Conservation (phyloP, 2,329 filamentous ascomycete genomes). For the Ascochyta rabiei region DNA sequence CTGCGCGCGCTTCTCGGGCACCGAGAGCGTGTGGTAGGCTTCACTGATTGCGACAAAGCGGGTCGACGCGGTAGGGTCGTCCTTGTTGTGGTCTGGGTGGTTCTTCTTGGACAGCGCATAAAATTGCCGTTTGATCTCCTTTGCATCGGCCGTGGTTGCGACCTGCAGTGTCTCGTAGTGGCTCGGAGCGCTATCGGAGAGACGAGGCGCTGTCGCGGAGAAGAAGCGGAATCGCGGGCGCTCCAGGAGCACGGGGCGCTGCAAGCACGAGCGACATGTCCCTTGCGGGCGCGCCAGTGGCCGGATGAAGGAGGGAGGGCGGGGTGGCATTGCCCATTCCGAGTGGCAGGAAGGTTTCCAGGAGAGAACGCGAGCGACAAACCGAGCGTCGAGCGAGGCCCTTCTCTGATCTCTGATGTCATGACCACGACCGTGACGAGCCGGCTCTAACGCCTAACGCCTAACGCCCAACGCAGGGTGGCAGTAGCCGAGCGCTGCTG, state of each 20-base stretch:
- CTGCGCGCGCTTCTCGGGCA: constrained; percentile 72
- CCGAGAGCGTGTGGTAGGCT: constrained; percentile 79
- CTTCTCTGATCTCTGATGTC: constrained; percentile 32
- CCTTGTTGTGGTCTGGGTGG: constrained; percentile 89
- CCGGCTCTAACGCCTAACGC: too few relatives aligned
- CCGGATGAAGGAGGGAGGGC: constrained; percentile 23
- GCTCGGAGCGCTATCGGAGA: constrained; percentile 55
- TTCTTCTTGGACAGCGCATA: constrained; percentile 89
- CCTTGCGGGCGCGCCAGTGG: constrained; percentile 20
- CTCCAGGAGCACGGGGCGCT: neutral
- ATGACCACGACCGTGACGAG: constrained; percentile 18
- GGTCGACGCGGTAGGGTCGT: constrained; percentile 71
- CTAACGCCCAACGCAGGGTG: constrained; percentile 17
- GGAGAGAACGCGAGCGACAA: neutral
- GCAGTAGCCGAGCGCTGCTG: constrained; percentile 17
- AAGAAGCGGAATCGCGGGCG: constrained; percentile 42
- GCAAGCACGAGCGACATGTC: constrained; percentile 27
- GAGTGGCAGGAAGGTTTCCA: neutral
- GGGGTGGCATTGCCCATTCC: constrained; percentile 39
- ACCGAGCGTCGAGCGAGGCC: neutral
- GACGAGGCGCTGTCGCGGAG: constrained; percentile 51
- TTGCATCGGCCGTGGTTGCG: constrained; percentile 68
- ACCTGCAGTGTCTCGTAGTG: constrained; percentile 86
- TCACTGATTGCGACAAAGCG: constrained; percentile 85
- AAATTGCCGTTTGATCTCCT: constrained; percentile 91